These are phyloP conservation scores for Colletotrichum limetticola DNA, from an alignment of 2,329 filamentous ascomycete genomes.

Conservation along the genomic window DNA sequence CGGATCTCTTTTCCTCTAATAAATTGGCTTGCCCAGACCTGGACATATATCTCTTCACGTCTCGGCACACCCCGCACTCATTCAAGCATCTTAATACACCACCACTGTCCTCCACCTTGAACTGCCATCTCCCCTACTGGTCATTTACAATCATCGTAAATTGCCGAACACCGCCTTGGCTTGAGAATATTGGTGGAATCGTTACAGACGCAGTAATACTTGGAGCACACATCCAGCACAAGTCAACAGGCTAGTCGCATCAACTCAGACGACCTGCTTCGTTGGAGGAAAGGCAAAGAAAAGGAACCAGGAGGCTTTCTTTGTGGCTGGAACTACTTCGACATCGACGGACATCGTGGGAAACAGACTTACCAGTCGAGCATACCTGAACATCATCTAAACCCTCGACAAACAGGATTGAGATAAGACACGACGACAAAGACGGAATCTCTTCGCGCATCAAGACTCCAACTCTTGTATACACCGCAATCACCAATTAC, in stretches of 20 bases:
- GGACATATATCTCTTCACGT: background rate
- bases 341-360: too few relatives aligned
- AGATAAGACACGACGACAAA: background rate
- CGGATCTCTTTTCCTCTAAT: constrained; percentile 14
- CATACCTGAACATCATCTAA: background rate
- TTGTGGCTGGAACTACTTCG: background rate
- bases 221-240: background rate
- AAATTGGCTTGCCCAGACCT: constrained; percentile 27
- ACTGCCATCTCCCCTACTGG: background rate
- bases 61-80: background rate
- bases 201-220: background rate
- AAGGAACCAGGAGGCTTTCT: background rate
- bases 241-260: background rate
- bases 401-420: background rate
- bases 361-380: too few relatives aligned
- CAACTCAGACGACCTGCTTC: background rate
- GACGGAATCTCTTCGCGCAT: background rate
- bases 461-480: background rate
- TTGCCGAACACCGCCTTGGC: constrained; percentile 7
- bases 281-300: background rate
- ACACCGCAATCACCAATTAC: background rate
- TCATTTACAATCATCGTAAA: background rate
- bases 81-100: background rate
- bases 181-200: background rate
- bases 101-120: background rate